Base-by-base conservation (phyloP, 73 alveolate genomes). In the Paramecium bursaria region DNA sequence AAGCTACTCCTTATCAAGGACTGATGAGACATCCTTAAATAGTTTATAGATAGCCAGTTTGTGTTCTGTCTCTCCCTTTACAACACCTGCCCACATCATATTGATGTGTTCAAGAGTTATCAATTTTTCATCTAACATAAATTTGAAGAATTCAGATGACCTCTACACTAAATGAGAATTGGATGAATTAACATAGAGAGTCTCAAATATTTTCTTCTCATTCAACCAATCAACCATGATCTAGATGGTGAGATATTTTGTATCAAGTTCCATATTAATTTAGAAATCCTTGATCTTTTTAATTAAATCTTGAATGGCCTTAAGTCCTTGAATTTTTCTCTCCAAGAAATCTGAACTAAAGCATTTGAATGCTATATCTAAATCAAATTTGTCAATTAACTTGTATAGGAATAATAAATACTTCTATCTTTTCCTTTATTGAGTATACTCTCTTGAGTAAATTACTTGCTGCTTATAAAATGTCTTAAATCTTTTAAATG, bases 251-350 rank as follows among this genome's bases (percentile, higher is more conserved):
- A 53, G 47, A n/a, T 82, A 74, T 30, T 48, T 57, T 17, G 46
- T 48, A 7, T 30, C 80, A 31, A 22, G 31, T 22, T 82, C 80
- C 46, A 46, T 57, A 35, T 61, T 79, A 29, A 50, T 42, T 53
- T 87, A 42, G 51, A 85, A 29, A 74, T 27, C 67, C 42, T 75
- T 91, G 3, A 86, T 77, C 53, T 75, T 50, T 48, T 85, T 79
- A 42, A 91, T 15, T 25, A 86, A 85, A 10, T 91, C 96, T 30
- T 74, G 53, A 74, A 94, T 93, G 1, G 86, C 49, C 48, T 92
- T 92, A 21, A 92, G 79, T 23, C 98, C 98, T 44, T 94, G 93
- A 14, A 94, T 86, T 50, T 93, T 85, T 54, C 95, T 92, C 57
- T 93, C 97, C 9, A 94, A 50, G 89, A 90, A 88, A 19, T 90